Conservation (phyloP, 345 rosid species). For the Gossypium herbaceum region DNA sequence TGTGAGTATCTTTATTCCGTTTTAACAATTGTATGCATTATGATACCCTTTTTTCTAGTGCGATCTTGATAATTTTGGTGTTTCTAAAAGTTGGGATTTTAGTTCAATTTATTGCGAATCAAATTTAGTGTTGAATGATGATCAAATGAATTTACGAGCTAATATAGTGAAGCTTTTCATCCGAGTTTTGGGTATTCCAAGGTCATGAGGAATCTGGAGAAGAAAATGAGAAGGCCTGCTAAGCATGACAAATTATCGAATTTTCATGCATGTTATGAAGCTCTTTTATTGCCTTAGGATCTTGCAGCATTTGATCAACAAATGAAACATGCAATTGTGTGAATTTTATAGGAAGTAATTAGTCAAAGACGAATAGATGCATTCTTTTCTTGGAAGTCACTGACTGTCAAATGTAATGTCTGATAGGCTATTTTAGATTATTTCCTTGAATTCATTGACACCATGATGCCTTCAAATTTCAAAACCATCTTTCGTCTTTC, state of each 20-base stretch:
- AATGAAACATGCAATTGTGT: not conserved
- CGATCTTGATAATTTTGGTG: not conserved
- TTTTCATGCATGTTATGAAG: not conserved
- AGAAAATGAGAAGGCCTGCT: not conserved
- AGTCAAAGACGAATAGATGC: not conserved
- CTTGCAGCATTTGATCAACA: not conserved
- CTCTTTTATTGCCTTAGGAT: not conserved
- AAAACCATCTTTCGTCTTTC: too few relatives aligned
- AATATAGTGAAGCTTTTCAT: not conserved
- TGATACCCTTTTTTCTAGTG: not conserved
- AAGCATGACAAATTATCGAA: not conserved
- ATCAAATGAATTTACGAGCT: not conserved
- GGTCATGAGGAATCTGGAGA: not conserved
- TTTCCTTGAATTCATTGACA: too few relatives aligned
- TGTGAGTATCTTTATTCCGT: conserved; percentile 13
- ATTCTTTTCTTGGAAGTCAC: too few relatives aligned
- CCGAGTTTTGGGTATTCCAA: not conserved
- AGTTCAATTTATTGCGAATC: not conserved
- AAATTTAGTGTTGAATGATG: not conserved
- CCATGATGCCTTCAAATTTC: too few relatives aligned
- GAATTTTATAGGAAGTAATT: not conserved
- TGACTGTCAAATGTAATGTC: too few relatives aligned
- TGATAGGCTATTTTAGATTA: too few relatives aligned
- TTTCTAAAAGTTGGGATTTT: not conserved
- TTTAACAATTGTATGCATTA: not conserved